These are phyloP conservation scores for Pholiota microspora DNA, from an alignment of 768 basidiomycete genomes.

Conservation along the genomic window DNA sequence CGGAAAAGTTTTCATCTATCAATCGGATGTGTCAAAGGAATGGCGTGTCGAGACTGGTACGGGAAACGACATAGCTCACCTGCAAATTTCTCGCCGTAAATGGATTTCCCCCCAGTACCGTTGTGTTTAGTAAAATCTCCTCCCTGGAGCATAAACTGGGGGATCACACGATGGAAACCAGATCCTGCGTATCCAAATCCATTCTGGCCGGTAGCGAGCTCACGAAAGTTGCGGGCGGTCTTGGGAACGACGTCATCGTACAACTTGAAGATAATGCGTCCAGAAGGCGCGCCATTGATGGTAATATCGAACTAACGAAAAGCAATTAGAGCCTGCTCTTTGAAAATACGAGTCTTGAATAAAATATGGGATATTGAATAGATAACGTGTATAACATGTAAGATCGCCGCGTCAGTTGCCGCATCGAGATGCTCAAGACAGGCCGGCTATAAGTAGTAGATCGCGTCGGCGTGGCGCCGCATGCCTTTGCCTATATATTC, in stretches of 20 bases:
- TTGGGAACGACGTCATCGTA: conserved; percentile 76
- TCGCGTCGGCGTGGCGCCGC: no score
- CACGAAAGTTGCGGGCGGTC: conserved; percentile 84
- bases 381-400: no score
- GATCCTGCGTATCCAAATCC: conserved; percentile 73
- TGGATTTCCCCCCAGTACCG: conserved; percentile 81
- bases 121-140: conserved; percentile 76
- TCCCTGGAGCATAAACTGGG: conserved; percentile 84
- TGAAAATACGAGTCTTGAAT: not conserved
- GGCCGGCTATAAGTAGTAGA: not conserved
- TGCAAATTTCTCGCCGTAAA: conserved; percentile 66
- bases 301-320: conserved; percentile 63
- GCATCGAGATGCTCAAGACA: not conserved
- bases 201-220: conserved; percentile 73
- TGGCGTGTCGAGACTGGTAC: not conserved
- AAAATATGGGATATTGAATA: not conserved
- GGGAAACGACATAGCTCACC: conserved; percentile 37
- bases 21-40: not conserved
- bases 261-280: conserved; percentile 81
- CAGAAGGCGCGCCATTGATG: conserved; percentile 37
- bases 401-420: not conserved
- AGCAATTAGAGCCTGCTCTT: not conserved
- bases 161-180: conserved; percentile 81
- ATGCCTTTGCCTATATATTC: not conserved
- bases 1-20: conserved; percentile 80